These are phyloP conservation scores for Tilletia horrida DNA, from an alignment of 1,284 basidiomycete genomes.

Conservation along the genomic window DNA sequence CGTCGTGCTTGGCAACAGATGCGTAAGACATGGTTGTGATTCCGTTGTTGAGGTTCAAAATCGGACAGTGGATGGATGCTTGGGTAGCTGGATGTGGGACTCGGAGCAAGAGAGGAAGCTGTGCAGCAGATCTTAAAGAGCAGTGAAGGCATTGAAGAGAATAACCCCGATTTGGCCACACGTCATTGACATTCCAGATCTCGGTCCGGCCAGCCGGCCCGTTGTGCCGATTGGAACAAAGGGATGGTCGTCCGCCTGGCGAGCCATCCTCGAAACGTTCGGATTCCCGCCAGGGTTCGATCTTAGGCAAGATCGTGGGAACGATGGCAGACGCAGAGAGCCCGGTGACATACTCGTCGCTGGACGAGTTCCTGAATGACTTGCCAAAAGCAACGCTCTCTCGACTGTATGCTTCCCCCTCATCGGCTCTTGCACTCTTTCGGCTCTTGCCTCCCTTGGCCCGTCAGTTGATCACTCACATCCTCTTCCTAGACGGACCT, in stretches of 20 bases:
- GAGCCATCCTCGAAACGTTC: too few species aligned
- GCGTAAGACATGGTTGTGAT: slow-evolving; percentile 15
- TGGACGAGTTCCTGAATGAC: slow-evolving; percentile 12
- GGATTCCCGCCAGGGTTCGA: too few species aligned
- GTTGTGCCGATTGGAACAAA: too few species aligned
- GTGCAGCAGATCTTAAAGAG: too few species aligned
- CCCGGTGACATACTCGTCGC: background rate
- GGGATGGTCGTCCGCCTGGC: too few species aligned
- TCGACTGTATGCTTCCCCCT: slow-evolving; percentile 2
- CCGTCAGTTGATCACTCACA: slow-evolving; percentile 82
- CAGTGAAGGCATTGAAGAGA: background rate
- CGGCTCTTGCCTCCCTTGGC: slow-evolving; percentile 80
- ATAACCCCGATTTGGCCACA: background rate
- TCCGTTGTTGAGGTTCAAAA: background rate
- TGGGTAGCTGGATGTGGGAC: background rate
- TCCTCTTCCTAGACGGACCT: slow-evolving; percentile 82
- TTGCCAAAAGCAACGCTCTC: slow-evolving; percentile 16
- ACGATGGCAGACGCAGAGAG: background rate
- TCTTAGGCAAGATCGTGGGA: too few species aligned
- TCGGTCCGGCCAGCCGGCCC: too few species aligned
- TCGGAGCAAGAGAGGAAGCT: background rate
- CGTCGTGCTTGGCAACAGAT: background rate
- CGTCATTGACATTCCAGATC: too few species aligned
- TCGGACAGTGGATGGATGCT: background rate
- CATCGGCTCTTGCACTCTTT: slow-evolving; percentile 79